phyloP scores from a whole-genome alignment of 208 protist species.

The Crithidia bombi region DNA sequence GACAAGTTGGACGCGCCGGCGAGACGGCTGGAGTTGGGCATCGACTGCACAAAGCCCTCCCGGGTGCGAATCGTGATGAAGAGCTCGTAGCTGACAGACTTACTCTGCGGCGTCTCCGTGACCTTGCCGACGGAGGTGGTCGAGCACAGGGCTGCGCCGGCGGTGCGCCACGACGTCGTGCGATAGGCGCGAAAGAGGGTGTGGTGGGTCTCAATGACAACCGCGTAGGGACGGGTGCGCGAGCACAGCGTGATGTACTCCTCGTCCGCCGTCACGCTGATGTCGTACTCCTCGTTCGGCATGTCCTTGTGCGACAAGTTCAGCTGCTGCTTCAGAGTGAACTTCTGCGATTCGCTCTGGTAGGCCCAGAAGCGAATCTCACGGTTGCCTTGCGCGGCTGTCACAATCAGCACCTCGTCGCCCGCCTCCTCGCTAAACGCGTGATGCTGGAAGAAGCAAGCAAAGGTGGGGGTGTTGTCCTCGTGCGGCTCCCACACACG shows the following conservation, averaged over 20 bases:
- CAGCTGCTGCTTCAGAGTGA: conserved; percentile 85
- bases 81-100: conserved; percentile 80
- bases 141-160: conserved; percentile 62
- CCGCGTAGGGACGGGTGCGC: conserved; percentile 54
- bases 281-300: conserved; percentile 54
- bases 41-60: conserved; percentile 70
- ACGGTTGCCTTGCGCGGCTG: conserved; percentile 75
- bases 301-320: conserved; percentile 52
- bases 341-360: conserved; percentile 65
- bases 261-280: conserved; percentile 77
- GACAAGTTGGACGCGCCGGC: conserved; percentile 68
- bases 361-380: conserved; percentile 89
- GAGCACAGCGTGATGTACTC: conserved; percentile 90
- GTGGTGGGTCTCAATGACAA: conserved; percentile 83
- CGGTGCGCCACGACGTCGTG: conserved; percentile 83
- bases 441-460: conserved; percentile 79
- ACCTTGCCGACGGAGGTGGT: conserved; percentile 82
- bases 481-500: conserved; percentile 88
- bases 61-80: conserved; percentile 76
- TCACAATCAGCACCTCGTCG: conserved; percentile 71
- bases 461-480: conserved; percentile 70
- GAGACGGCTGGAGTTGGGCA: conserved; percentile 79
- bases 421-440: conserved; percentile 57
- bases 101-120: conserved; percentile 57
- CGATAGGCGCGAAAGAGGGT: conserved; percentile 75